These are phyloP conservation scores for Trichoderma breve DNA, from an alignment of 2,329 filamentous ascomycete genomes.

Conservation along the genomic window DNA sequence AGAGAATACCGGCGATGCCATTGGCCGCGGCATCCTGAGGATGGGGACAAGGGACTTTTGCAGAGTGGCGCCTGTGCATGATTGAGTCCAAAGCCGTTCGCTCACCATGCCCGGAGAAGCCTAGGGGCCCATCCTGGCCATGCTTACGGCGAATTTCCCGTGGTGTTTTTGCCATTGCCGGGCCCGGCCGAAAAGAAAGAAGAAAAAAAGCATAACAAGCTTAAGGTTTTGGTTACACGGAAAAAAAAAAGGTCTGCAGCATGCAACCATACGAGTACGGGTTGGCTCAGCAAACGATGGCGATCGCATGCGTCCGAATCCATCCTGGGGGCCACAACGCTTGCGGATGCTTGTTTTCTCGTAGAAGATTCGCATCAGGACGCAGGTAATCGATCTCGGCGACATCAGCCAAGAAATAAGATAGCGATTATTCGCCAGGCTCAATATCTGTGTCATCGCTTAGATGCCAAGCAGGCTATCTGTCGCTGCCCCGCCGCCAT, in stretches of 20 bases:
- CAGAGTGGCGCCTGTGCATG: constrained; percentile 9
- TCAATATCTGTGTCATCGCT: constrained; percentile 13
- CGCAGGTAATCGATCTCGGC: neutral
- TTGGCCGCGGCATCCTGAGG: neutral
- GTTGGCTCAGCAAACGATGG: neutral
- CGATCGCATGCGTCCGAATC: neutral
- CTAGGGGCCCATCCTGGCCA: neutral
- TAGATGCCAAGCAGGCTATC: constrained; percentile 16
- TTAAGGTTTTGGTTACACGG: constrained; percentile 10
- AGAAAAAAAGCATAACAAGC: constrained; percentile 13
- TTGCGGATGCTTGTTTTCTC: neutral
- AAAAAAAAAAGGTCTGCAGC: neutral
- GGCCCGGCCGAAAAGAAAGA: neutral
- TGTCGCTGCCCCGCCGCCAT: constrained; percentile 8
- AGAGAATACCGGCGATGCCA: constrained; percentile 1
- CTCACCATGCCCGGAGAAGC: constrained; percentile 9
- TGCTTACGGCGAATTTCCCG: neutral
- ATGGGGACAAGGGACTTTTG: constrained; percentile 16
- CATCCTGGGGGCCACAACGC: neutral
- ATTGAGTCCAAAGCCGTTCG: neutral
- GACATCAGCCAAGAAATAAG: neutral
- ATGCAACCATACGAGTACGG: neutral
- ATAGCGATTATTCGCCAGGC: neutral
- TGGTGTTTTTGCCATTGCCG: neutral
- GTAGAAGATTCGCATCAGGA: neutral